Percentiles rank a stretch among this genome's conserved stretches.
Evolutionary conservation across 345 rosid species (phyloP).

Genomic region (Pelargonium nanum): DNA sequence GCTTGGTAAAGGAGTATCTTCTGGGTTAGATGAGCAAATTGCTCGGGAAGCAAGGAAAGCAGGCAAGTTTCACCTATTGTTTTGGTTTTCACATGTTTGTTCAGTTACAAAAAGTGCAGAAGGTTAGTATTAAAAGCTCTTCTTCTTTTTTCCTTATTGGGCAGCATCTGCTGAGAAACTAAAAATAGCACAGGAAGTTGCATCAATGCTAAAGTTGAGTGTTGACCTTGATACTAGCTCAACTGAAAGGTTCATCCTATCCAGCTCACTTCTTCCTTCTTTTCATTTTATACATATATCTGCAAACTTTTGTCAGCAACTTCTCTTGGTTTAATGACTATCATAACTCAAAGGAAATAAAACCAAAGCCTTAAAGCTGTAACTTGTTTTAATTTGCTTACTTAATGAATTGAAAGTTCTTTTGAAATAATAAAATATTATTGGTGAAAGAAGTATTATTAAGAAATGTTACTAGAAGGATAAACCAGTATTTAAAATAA

Average conservation of each 20-base stretch:
- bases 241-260: constrained; percentile 50
- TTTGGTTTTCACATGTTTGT: constrained; percentile 8
- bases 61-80: constrained; percentile 27
- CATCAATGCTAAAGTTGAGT: constrained; percentile 66
- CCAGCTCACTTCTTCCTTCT: neutral
- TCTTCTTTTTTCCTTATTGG: constrained; percentile 14
- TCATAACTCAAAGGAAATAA: too few species aligned
- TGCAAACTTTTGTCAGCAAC: too few species aligned
- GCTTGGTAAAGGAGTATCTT: constrained; percentile 43
- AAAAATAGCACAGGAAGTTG: constrained; percentile 85
- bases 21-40: constrained; percentile 59
- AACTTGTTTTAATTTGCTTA: too few species aligned
- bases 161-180: constrained; percentile 77
- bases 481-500: too few species aligned
- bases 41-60: constrained; percentile 75
- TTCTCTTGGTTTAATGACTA: too few species aligned
- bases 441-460: too few species aligned
- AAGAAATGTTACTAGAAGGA: too few species aligned
- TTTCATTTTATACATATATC: too few species aligned
- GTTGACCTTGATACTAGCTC: constrained; percentile 71
- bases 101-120: constrained; percentile 3
- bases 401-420: too few species aligned
- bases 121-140: constrained; percentile 13
- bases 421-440: too few species aligned
- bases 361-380: too few species aligned